A percentile compares a stretch with the other conserved stretches of the same genome.
Conservation (phyloP, 441 rosid species). For the Pelargonium hybrid region DNA sequence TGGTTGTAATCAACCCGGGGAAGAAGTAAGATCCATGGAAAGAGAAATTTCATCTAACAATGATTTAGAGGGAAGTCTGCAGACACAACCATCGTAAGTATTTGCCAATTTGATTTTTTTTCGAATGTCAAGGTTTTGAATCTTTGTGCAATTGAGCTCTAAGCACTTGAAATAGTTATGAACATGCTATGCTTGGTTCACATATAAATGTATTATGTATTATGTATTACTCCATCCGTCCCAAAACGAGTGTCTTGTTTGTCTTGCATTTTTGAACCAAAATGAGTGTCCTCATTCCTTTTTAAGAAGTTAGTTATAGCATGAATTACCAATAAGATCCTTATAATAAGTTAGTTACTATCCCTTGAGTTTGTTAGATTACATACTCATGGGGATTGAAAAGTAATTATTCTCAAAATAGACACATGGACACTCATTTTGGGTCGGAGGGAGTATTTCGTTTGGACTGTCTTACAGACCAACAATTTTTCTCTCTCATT, state of each 20-base stretch:
- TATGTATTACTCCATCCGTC: too few species aligned
- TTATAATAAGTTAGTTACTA: too few species aligned
- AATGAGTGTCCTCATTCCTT: too few species aligned
- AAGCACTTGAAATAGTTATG: constrained; percentile 10
- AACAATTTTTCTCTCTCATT: constrained; percentile 13
- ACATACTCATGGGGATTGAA: too few species aligned
- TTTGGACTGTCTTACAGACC: neutral
- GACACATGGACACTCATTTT: too few species aligned
- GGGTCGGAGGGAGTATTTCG: too few species aligned
- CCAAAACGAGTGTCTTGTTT: too few species aligned
- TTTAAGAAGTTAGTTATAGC: too few species aligned
- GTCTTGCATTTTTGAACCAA: too few species aligned
- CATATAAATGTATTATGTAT: neutral
- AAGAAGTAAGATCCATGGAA: constrained; percentile 23
- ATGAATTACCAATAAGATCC: too few species aligned
- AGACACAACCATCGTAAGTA: constrained; percentile 50
- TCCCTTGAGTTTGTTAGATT: too few species aligned
- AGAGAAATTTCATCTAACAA: constrained; percentile 25
- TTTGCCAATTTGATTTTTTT: neutral
- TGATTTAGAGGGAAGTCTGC: constrained; percentile 29
- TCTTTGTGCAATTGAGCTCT: neutral
- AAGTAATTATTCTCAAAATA: too few species aligned
- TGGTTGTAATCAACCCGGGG: constrained; percentile 24
- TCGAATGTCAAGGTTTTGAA: neutral
- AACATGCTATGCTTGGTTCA: constrained; percentile 11